Percentiles rank a stretch among this genome's conserved stretches.
These are phyloP conservation scores for Acephala macrosclerotiorum DNA, from an alignment of 2,329 filamentous ascomycete genomes.

Conservation along the genomic window DNA sequence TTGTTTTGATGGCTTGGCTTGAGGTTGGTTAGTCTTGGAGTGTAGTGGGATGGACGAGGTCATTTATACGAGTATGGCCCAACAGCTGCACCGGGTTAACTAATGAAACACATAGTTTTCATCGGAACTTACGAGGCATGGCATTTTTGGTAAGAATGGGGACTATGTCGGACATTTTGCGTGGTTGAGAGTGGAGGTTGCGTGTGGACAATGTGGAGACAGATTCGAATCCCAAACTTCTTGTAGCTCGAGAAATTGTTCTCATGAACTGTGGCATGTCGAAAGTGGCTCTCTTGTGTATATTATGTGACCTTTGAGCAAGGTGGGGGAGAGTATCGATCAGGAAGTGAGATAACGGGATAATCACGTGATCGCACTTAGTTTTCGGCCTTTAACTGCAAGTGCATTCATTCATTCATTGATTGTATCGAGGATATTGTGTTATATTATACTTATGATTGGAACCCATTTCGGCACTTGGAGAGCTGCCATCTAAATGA, in stretches of 20 bases:
- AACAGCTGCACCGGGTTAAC: constrained; percentile 53
- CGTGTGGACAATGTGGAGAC: constrained; percentile 3
- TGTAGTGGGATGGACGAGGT: neutral
- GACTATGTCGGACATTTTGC: constrained; percentile 54
- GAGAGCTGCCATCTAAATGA: neutral
- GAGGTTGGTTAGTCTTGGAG: constrained; percentile 24
- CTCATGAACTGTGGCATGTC: constrained; percentile 8
- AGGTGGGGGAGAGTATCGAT: neutral
- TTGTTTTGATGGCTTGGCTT: constrained; percentile 74
- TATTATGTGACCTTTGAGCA: too few relatives aligned
- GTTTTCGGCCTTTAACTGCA: too few relatives aligned
- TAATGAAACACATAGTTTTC: neutral
- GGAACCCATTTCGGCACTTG: too few relatives aligned
- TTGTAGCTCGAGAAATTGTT: constrained; percentile 4
- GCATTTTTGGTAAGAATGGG: constrained; percentile 65
- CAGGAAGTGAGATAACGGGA: too few relatives aligned
- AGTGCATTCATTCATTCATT: too few relatives aligned
- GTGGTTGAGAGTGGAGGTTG: constrained; percentile 42
- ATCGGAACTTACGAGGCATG: constrained; percentile 49
- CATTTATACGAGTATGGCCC: constrained; percentile 63
- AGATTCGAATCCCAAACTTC: neutral
- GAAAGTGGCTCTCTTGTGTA: too few relatives aligned
- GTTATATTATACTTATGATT: too few relatives aligned
- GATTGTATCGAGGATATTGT: too few relatives aligned
- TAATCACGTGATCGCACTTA: too few relatives aligned